Percentiles rank a stretch among this genome's conserved stretches.
Conservation (phyloP, 1,284 basidiomycete species). For the Schizophyllum amplum region DNA sequence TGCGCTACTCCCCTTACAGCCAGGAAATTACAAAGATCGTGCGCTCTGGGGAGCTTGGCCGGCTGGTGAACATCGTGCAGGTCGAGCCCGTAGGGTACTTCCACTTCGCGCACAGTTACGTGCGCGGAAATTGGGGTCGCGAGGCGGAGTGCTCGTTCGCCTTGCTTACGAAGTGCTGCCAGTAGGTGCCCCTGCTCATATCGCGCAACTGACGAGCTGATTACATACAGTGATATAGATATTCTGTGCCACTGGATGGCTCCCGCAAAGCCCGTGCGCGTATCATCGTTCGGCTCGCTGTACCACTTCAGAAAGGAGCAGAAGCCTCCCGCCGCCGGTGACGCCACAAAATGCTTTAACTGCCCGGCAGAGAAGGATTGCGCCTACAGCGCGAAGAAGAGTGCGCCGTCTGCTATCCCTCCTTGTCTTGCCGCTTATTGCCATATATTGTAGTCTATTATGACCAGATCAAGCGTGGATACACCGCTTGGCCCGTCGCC, state of each 20-base stretch:
- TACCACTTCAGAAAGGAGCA: conserved; percentile 67
- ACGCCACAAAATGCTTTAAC: conserved; percentile 62
- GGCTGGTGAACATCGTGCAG: conserved; percentile 72
- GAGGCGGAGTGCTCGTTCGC: conserved; percentile 70
- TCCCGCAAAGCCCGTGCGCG: conserved; percentile 51
- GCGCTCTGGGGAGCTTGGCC: conserved; percentile 62
- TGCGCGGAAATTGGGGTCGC: conserved; percentile 73
- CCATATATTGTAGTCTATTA: conserved; percentile 54
- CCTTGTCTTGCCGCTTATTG: conserved; percentile 1
- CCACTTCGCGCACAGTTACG: conserved; percentile 82
- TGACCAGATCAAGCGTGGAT: conserved; percentile 50
- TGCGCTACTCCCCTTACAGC: conserved; percentile 81
- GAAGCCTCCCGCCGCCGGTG: conserved; percentile 64
- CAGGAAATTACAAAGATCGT: conserved; percentile 62
- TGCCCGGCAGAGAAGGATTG: conserved; percentile 67
- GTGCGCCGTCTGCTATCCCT: conserved; percentile 30
- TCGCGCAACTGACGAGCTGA: conserved; percentile 1
- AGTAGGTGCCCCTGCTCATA: conserved; percentile 37
- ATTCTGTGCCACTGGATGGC: conserved; percentile 72
- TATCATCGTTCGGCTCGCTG: conserved; percentile 80
- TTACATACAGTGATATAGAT: conserved; percentile 63
- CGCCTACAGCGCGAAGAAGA: conserved; percentile 79
- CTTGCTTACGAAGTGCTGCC: conserved; percentile 84
- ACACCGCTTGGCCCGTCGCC: conserved; percentile 55
- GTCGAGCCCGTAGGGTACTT: conserved; percentile 73